Base-by-base conservation (phyloP, 73 alveolate genomes). In the Stentor coeruleus region DNA sequence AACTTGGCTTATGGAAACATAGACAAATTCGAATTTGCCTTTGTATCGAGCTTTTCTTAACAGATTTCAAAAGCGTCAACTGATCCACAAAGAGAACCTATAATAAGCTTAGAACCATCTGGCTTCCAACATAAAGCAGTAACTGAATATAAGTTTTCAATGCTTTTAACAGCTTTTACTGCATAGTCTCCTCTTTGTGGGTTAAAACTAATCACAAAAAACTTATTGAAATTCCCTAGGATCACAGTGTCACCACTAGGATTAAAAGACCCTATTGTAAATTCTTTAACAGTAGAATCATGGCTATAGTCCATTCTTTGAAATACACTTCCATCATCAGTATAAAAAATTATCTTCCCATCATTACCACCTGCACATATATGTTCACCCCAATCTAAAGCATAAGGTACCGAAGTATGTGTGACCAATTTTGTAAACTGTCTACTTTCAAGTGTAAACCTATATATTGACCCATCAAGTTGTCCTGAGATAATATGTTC, bases 101-200 rank as follows among this genome's bases (percentile, higher is more conserved):
- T 97, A 66, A 96, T 97, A 75, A 98, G 88, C 49, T 96, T 95
- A 33, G 99, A 93, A 82, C 99, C 98, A 82, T 98, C 99, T 74
- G 95, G 94, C 72, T 98, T 98, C 99, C 99, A 98, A 39, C 98
- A 92, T 49, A 97, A 87, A 14, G 99, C 99, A 11, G 99, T 97
- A 31, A 97, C 99, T 6, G 98, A 84, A 93, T 98, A 98, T 88
- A 94, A 94, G 92, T 97, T 97, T 81, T 96, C 99, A 38, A 98
- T 95, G 80, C 91, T 90, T 86, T 93, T 96, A 83, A 92, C 88
- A 83, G 98, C 94, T 81, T 74, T 85, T 39, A 95, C 99, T 77
- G 96, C 99, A 99, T 99, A 98, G 73, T 93, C 96, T 76, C 97
- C 96, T 77, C 99, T 89, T 90, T 96, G 97, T 57, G 96, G 92